These are phyloP conservation scores for Chamaecrista fasciculata DNA, from an alignment of 306 rosid species.

Conservation along the genomic window DNA sequence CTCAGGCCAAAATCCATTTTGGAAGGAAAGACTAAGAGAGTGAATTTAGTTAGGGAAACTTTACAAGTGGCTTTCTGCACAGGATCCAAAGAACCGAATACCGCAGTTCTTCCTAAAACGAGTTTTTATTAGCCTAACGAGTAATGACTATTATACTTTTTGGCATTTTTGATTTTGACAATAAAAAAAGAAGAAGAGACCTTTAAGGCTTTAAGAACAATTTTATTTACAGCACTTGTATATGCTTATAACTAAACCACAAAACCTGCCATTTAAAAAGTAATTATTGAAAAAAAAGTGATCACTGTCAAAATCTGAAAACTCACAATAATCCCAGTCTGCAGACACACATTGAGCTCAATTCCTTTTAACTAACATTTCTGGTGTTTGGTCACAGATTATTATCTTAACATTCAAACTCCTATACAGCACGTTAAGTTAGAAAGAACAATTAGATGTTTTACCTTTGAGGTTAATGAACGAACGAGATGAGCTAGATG, in stretches of 20 bases:
- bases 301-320: not conserved
- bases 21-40: not conserved
- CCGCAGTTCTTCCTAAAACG: not conserved
- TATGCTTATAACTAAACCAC: not conserved
- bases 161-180: not conserved
- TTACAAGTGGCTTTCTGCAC: not conserved
- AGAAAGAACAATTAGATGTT: not conserved
- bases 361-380: not conserved
- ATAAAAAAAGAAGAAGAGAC: not conserved
- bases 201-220: not conserved
- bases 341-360: constrained; percentile 1
- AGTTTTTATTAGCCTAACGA: not conserved
- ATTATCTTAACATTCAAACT: not conserved
- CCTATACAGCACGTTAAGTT: not conserved
- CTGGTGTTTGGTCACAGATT: not conserved
- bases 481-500: constrained; percentile 51
- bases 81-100: not conserved
- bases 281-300: not conserved
- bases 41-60: not conserved
- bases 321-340: not conserved
- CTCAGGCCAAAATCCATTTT: not conserved
- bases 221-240: not conserved
- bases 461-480: constrained; percentile 49
- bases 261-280: not conserved
- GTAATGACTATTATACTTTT: not conserved